These are phyloP conservation scores for Verticillium zaregamsianum DNA, from an alignment of 2,329 filamentous ascomycete genomes.

Conservation along the genomic window DNA sequence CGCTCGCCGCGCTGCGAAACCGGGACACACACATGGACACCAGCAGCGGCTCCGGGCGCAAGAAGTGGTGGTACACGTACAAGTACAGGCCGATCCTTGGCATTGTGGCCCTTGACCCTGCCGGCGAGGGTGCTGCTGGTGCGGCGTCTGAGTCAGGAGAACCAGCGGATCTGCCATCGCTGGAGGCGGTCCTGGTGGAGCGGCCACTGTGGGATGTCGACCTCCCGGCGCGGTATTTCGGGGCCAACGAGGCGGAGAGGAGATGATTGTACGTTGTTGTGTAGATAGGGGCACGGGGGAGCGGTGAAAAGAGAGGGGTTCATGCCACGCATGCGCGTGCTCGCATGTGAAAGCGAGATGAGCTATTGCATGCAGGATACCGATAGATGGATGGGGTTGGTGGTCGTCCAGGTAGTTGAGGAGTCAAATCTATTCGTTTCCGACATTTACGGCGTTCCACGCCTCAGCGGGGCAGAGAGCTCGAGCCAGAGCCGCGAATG, in stretches of 20 bases:
- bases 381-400: background rate
- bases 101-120: slow-evolving; percentile 39
- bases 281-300: background rate
- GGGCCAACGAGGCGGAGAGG: slow-evolving; percentile 49
- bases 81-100: slow-evolving; percentile 95
- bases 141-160: background rate
- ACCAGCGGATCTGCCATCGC: slow-evolving; percentile 21
- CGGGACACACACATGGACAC: slow-evolving; percentile 13
- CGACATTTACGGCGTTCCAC: background rate
- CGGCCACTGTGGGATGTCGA: slow-evolving; percentile 80
- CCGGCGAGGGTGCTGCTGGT: background rate
- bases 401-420: background rate
- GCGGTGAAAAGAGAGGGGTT: background rate
- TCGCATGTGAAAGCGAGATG: background rate
- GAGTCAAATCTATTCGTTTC: background rate
- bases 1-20: slow-evolving; percentile 29
- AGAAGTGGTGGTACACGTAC: slow-evolving; percentile 73
- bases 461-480: background rate
- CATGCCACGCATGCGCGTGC: background rate
- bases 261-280: background rate
- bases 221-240: slow-evolving; percentile 66
- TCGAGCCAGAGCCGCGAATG: background rate
- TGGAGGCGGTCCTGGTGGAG: slow-evolving; percentile 87
- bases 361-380: background rate
- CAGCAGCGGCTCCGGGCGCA: slow-evolving; percentile 18